Evolutionary conservation across 108 stramenopile genomes (phyloP).

Genomic region (Fragilaria radians): DNA sequence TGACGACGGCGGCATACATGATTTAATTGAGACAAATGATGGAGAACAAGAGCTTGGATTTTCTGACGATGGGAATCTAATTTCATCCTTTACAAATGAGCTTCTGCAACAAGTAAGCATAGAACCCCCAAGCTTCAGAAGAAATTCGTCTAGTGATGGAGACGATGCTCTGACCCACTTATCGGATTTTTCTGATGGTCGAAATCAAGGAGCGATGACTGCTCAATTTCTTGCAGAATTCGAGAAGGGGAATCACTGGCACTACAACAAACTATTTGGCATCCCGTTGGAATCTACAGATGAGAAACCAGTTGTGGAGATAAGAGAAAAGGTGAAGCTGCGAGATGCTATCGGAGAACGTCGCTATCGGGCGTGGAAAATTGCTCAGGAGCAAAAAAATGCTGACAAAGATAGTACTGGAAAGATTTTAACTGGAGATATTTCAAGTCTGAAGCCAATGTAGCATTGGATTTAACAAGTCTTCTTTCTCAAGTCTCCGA

Average conservation of each 20-base stretch:
- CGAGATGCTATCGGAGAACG: conserved; percentile 79
- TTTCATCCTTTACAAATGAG: conserved; percentile 32
- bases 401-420: neutral
- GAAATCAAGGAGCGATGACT: conserved; percentile 19
- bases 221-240: conserved; percentile 59
- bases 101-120: conserved; percentile 35
- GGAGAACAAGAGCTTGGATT: conserved; percentile 19
- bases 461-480: conserved; percentile 34
- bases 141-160: neutral
- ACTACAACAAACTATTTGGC: conserved; percentile 53
- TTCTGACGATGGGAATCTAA: conserved; percentile 22
- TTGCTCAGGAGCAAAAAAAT: conserved; percentile 43
- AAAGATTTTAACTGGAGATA: conserved; percentile 16
- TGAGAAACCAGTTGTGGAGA: conserved; percentile 1
- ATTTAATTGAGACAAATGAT: conserved; percentile 16
- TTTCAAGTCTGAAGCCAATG: conserved; percentile 19
- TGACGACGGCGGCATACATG: conserved; percentile 21
- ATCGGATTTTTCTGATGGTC: conserved; percentile 8
- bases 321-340: conserved; percentile 43
- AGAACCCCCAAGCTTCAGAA: conserved; percentile 3
- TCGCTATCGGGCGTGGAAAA: conserved; percentile 62
- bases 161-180: neutral
- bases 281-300: conserved; percentile 14
- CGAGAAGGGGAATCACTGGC: conserved; percentile 67
- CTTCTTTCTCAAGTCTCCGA: conserved; percentile 32